Evolutionary conservation across 495 filamentous ascomycete species (phyloP), one percentile per base, ranked within the genome.

Genomic region (Neurospora sp.): DNA sequence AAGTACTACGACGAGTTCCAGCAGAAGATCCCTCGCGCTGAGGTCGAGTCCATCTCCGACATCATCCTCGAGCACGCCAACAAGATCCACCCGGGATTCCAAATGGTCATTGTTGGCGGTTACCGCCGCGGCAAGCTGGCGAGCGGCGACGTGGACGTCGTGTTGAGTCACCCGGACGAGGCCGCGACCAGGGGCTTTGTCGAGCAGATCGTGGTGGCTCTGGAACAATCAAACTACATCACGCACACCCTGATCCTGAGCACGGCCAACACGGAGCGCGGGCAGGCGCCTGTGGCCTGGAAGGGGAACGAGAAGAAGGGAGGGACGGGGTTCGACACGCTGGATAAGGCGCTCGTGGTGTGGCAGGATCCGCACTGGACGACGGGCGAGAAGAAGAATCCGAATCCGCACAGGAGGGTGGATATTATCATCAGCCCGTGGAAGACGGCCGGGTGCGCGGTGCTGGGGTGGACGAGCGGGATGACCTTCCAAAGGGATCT

Each of bases 391-490:
- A 74, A 69, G 5, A 88, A 87, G 72, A 94, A 95, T 72, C 88
- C 90, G 0, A 94, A 95, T 77, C 85, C 85, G 6, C 94, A 97
- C 77, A 88, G 94, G 23, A 86, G 94, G 20, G 94, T 99, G 8
- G 95, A 98, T 78, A 97, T 99, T 74, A 97, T 99, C 78, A 86
- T 98, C 73, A 89, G 89, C 20, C 94, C 94, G 1, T 96, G 94
- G 92, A 90, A 89, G 39, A 96, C 93, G 4, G 88, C 92, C 4
- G 96, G 96, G 0, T 97, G 94, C 77, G 96, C 93, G 0, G 87
- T 98, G 4, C 82, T 94, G 5, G 94, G 93, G 4, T 98, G 95
- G 96, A 90, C 91, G 16, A 92, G 93, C 3, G 96, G 90, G 10
- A 93, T 89, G 6, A 97, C 94, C 0, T 99, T 97, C 77, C 88